Evolutionary conservation across 805 yeast species (phyloP).

Genomic region (Yarrowia sp.): DNA sequence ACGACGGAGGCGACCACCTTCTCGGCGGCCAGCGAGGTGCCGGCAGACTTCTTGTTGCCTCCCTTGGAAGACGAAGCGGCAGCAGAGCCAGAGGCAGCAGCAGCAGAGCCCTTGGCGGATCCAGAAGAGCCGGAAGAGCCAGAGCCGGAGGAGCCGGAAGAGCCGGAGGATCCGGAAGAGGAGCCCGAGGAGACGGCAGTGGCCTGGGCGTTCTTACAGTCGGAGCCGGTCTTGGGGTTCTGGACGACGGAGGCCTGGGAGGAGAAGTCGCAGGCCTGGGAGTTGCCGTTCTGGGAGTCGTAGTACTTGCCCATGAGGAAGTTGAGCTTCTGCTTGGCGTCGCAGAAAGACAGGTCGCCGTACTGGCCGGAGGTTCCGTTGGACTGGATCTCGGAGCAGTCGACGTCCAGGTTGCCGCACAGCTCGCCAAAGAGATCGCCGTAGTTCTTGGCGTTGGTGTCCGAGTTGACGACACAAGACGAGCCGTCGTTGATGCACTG

Average conservation of each 20-base stretch:
- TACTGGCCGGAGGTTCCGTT: conserved; percentile 71
- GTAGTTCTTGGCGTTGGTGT: conserved; percentile 62
- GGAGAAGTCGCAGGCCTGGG: conserved; percentile 70
- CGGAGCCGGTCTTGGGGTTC: conserved; percentile 54
- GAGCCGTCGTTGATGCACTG: conserved; percentile 63
- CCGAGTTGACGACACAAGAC: conserved; percentile 63
- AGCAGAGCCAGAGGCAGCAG: conserved; percentile 11
- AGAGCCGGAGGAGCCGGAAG: conserved; percentile 45
- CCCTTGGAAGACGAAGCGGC: conserved; percentile 30
- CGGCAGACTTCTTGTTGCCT: conserved; percentile 35
- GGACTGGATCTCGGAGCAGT: conserved; percentile 66
- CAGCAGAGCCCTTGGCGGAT: not conserved
- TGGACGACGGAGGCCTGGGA: conserved; percentile 68
- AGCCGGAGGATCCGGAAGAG: conserved; percentile 41
- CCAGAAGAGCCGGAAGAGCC: conserved; percentile 41
- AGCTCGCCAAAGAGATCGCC: conserved; percentile 63
- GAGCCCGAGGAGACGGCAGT: conserved; percentile 58
- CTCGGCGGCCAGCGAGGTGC: conserved; percentile 21
- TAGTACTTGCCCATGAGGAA: conserved; percentile 72
- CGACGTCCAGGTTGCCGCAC: conserved; percentile 58
- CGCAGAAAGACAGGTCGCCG: conserved; percentile 79
- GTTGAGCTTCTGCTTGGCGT: conserved; percentile 70
- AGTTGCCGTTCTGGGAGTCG: conserved; percentile 53
- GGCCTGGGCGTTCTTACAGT: conserved; percentile 52
- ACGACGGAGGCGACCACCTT: conserved; percentile 20